Base-by-base conservation (phyloP, 2,329 filamentous ascomycete genomes). In the Trichoderma sp. region DNA sequence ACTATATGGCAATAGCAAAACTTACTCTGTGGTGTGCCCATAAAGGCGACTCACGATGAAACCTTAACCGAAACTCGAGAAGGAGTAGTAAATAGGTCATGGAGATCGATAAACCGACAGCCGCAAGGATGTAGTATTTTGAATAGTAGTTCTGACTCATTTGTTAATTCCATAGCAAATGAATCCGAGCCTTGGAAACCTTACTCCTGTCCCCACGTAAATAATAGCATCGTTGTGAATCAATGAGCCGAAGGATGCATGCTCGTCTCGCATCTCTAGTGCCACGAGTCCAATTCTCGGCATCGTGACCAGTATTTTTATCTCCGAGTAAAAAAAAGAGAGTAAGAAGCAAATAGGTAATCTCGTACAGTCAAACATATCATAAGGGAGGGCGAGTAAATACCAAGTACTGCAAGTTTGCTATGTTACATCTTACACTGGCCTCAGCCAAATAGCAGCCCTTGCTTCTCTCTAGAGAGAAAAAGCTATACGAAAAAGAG, bases 1-100 rank as follows among this genome's bases (percentile, higher is more conserved):
- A 19, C 27, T 15, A 1, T 8, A 35, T 13, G 13, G 9, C 19
- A 32, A 25, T 17, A 8, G 35, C 13, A n/a, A 15, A 2, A 15
- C 85, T 37, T 83, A 90, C 88, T 73, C 89, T 82, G 78, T 95
- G 91, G 75, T 94, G 94, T 70, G 78, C 79, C 39, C 93, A 78
- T 17, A 91, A 89, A 19, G 83, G 81, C 42, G 88, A 80, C 1
- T 91, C 91, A 76, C 88, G 89, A 69, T 81, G 83, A 71, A 94
- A 82, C 56, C 92, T 84, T 54, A 80, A 79, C 76, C 87, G 87
- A 54, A 91, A 92, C 78, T 87, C 82, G 64, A 92, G 71, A 73
- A 93, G 82, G 82, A 89, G 92, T 50, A 83, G 73, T 63, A 87
- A 76, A 73, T 92, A 78, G 69, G 88, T 67, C 66, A 84, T 68